These are phyloP conservation scores for Termitomyces sp. DNA, from an alignment of 768 basidiomycete genomes.

Conservation along the genomic window DNA sequence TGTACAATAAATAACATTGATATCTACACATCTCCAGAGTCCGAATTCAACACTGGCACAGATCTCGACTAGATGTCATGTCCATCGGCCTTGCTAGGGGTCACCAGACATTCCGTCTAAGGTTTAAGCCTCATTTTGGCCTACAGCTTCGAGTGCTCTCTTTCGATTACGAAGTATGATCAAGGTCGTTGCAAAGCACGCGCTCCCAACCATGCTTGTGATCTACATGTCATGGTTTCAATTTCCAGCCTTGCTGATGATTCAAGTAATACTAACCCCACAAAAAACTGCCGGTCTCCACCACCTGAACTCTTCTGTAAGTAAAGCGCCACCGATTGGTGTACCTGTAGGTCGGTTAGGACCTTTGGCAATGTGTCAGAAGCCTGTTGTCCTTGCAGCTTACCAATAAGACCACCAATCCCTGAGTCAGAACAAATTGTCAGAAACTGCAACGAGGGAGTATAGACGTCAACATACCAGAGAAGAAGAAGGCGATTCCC, in stretches of 20 bases:
- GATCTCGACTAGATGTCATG: too few species aligned
- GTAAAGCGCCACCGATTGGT: slow-evolving; percentile 1
- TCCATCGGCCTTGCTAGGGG: too few species aligned
- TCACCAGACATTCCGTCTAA: too few species aligned
- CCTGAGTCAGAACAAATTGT: neutral
- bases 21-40: too few species aligned
- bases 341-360: neutral
- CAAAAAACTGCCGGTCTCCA: slow-evolving; percentile 5
- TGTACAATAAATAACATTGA: too few species aligned
- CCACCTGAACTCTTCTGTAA: neutral
- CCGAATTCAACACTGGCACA: too few species aligned
- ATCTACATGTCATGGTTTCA: neutral
- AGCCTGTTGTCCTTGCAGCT: neutral
- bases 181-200: neutral
- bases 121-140: neutral
- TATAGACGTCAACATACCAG: neutral
- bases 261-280: neutral
- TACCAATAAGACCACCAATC: slow-evolving; percentile 5
- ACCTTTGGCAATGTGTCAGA: neutral
- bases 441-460: neutral
- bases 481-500: neutral
- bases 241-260: too few species aligned
- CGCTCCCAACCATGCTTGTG: neutral
- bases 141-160: neutral
- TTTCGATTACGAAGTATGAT: neutral